Conservation (phyloP, 345 rosid genomes). For the Pistacia atlantica region DNA sequence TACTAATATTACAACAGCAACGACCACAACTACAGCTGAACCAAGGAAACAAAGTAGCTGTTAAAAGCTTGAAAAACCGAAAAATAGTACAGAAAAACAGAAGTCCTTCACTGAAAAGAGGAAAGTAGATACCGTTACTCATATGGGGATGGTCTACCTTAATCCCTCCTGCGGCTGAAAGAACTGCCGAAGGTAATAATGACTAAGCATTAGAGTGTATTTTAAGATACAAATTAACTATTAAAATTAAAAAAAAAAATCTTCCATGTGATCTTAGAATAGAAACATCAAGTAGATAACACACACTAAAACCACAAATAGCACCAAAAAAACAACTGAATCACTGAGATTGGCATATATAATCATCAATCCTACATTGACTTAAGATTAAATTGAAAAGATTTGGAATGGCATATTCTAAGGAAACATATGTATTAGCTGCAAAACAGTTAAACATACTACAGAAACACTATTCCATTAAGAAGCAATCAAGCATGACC, state of each 20-base stretch:
- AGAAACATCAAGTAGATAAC: background rate
- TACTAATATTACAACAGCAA: slow-evolving; percentile 74
- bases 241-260: background rate
- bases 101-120: background rate
- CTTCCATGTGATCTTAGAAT: background rate
- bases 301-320: background rate
- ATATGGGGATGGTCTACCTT: slow-evolving; percentile 59
- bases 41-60: slow-evolving; percentile 16
- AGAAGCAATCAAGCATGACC: too few relatives aligned
- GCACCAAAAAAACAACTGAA: background rate
- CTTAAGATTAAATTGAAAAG: background rate
- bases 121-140: slow-evolving; percentile 53
- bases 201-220: background rate
- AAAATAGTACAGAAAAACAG: background rate
- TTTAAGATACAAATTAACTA: background rate
- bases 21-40: slow-evolving; percentile 72
- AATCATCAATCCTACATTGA: background rate
- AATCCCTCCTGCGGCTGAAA: slow-evolving; percentile 95
- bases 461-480: too few relatives aligned
- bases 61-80: background rate
- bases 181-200: slow-evolving; percentile 53
- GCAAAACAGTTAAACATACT: background rate
- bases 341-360: background rate
- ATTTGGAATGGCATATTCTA: background rate
- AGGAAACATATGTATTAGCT: background rate